These are phyloP conservation scores for Glycine soja DNA, from an alignment of 306 rosid genomes.

Conservation along the genomic window DNA sequence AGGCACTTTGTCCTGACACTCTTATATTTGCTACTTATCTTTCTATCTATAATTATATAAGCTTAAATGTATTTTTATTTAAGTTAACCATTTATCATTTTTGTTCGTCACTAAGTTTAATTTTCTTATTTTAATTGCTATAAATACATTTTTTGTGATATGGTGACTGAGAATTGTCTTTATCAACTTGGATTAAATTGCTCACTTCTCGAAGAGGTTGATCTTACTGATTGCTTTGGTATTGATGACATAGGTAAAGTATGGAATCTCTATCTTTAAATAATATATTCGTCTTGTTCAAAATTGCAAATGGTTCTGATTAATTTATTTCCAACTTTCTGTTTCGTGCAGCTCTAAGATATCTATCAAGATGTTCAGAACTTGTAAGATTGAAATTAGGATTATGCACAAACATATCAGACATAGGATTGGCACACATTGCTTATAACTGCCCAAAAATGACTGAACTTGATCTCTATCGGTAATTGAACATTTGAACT, in stretches of 20 bases:
- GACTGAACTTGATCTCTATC: too few relatives aligned
- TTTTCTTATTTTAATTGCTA: too few relatives aligned
- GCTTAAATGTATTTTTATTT: too few relatives aligned
- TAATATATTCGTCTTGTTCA: not conserved
- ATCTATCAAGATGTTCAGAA: conserved; percentile 62
- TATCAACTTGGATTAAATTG: conserved; percentile 60
- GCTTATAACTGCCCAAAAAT: conserved; percentile 64
- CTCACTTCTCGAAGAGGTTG: conserved; percentile 65
- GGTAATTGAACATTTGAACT: too few relatives aligned
- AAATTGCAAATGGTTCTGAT: conserved; percentile 19
- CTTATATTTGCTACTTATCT: too few relatives aligned
- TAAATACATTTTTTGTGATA: too few relatives aligned
- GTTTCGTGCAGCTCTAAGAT: conserved; percentile 60
- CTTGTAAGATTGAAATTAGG: conserved; percentile 66
- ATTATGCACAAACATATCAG: conserved; percentile 71
- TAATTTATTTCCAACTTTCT: conserved; percentile 6
- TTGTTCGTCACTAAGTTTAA: too few relatives aligned
- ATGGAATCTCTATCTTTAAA: not conserved
- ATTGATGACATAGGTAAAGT: conserved; percentile 61
- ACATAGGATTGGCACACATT: conserved; percentile 67
- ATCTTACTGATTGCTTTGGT: conserved; percentile 75
- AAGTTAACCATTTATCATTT: too few relatives aligned
- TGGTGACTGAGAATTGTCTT: conserved; percentile 62
- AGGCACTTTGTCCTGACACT: too few relatives aligned
- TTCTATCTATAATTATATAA: too few relatives aligned